Conservation (phyloP, 23 red algal species). For the Chondrus crispus region DNA sequence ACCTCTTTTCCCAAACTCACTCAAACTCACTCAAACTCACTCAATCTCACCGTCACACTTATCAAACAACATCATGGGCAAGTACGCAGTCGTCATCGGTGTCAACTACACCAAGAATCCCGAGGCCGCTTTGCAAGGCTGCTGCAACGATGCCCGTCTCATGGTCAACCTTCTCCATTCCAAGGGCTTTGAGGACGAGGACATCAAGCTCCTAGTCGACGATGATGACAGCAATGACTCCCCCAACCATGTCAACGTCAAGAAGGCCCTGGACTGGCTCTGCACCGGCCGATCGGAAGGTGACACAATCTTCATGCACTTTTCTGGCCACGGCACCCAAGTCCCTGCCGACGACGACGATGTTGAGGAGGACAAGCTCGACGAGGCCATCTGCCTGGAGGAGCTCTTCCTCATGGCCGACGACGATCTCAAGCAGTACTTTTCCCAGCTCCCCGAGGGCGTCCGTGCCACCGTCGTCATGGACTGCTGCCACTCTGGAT, state of each 20-base stretch:
- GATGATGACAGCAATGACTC: constrained; percentile 48
- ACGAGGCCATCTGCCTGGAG: constrained; percentile 67
- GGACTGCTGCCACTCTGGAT: constrained; percentile 83
- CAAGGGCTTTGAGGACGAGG: constrained; percentile 73
- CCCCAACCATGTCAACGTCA: constrained; percentile 70
- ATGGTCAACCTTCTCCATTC: constrained; percentile 26
- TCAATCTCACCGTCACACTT: too few relatives aligned
- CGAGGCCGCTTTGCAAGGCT: constrained; percentile 67
- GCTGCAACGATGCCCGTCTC: constrained; percentile 71
- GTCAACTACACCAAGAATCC: constrained; percentile 64
- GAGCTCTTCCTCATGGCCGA: constrained; percentile 82
- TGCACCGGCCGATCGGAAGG: constrained; percentile 50
- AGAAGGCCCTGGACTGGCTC: constrained; percentile 63
- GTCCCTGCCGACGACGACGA: constrained; percentile 80
- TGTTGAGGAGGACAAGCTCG: constrained; percentile 51
- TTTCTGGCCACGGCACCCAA: constrained; percentile 81
- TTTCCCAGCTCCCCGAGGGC: constrained; percentile 54
- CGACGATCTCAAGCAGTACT: constrained; percentile 71
- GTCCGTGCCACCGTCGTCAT: constrained; percentile 66
- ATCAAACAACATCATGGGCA: constrained; percentile 55
- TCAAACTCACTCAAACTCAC: too few relatives aligned
- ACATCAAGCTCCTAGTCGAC: constrained; percentile 80
- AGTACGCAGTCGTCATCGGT: constrained; percentile 72
- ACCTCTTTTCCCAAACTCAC: too few relatives aligned
- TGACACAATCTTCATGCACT: constrained; percentile 73